These are phyloP conservation scores for Solanum hybrid DNA, from an alignment of 305 asterid species.

Conservation along the genomic window DNA sequence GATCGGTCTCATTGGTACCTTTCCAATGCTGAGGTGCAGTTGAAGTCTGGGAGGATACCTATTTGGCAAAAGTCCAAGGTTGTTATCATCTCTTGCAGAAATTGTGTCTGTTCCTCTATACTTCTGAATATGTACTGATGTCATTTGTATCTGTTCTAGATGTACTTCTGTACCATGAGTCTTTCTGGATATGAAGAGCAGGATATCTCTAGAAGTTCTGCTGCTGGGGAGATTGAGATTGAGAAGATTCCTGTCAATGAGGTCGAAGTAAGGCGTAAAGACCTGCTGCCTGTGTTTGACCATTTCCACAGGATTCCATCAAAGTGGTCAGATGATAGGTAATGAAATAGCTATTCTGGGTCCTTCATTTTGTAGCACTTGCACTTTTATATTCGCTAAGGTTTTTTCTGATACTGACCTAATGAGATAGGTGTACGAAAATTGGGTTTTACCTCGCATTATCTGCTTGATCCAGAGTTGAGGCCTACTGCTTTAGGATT, in stretches of 20 bases:
- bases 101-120: conserved; percentile 6
- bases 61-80: conserved; percentile 66
- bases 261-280: conserved; percentile 67
- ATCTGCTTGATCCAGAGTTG: background rate
- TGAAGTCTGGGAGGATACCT: conserved; percentile 63
- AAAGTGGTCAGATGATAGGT: conserved; percentile 31
- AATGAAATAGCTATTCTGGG: background rate
- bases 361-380: background rate
- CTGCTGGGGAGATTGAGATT: conserved; percentile 66
- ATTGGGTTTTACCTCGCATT: background rate
- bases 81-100: background rate
- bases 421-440: background rate
- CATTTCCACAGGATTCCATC: conserved; percentile 41
- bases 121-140: conserved; percentile 6
- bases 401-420: background rate
- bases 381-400: background rate
- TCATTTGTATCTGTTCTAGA: conserved; percentile 30
- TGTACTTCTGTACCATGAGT: conserved; percentile 67
- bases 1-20: conserved; percentile 70
- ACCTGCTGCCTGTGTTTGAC: conserved; percentile 78
- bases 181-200: conserved; percentile 25
- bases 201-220: conserved; percentile 17
- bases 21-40: conserved; percentile 96
- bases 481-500: background rate
- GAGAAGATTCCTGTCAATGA: conserved; percentile 63